Conservation (phyloP, 495 filamentous ascomycete species). For the Penicillium tannophilum region DNA sequence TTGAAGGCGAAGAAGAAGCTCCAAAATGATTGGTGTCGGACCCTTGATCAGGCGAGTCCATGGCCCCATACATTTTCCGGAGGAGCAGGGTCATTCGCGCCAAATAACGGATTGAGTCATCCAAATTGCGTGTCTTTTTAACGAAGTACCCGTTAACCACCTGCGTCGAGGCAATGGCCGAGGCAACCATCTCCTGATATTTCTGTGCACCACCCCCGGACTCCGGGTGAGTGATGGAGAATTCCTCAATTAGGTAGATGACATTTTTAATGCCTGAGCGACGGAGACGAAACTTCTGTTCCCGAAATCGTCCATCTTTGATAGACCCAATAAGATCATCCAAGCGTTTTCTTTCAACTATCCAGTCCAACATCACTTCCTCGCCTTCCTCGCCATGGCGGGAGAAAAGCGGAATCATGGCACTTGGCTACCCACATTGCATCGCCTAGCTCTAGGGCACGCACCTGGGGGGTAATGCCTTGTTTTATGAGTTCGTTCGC, state of each 20-base stretch:
- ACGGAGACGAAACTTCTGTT: slow-evolving; percentile 80
- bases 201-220: slow-evolving; percentile 41
- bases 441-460: slow-evolving; percentile 73
- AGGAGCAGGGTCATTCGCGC: slow-evolving; percentile 73
- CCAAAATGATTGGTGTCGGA: slow-evolving; percentile 4
- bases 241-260: slow-evolving; percentile 81
- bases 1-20: slow-evolving; percentile 3
- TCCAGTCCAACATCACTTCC: slow-evolving; percentile 77
- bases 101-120: slow-evolving; percentile 80
- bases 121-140: slow-evolving; percentile 73
- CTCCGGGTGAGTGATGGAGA: slow-evolving; percentile 50
- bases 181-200: slow-evolving; percentile 66
- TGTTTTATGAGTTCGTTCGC: slow-evolving; percentile 68
- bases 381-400: slow-evolving; percentile 65
- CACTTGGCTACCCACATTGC: slow-evolving; percentile 80
- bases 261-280: slow-evolving; percentile 74
- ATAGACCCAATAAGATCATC: slow-evolving; percentile 80
- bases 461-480: slow-evolving; percentile 65
- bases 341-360: slow-evolving; percentile 80
- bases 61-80: slow-evolving; percentile 62
- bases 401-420: slow-evolving; percentile 55
- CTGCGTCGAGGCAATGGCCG: slow-evolving; percentile 77
- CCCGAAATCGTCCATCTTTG: slow-evolving; percentile 81
- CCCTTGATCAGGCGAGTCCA: slow-evolving; percentile 27
- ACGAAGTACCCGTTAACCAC: slow-evolving; percentile 83